A percentile compares a stretch with the other conserved stretches of the same genome.
phyloP scores from a whole-genome alignment of 257 asterid genomes.

The Jasminum sambac region DNA sequence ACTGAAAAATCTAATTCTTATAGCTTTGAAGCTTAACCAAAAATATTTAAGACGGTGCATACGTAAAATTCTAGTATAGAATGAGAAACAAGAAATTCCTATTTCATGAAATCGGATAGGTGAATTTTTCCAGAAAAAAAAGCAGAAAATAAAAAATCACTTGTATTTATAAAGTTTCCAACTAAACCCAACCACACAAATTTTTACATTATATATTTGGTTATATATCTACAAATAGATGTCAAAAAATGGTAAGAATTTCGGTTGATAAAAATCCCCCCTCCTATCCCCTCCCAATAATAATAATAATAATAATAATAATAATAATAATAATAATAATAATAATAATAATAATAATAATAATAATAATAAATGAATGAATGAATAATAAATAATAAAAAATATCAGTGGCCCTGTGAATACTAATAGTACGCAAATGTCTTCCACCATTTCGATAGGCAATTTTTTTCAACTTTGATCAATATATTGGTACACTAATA shows the following conservation, averaged over 20 bases:
- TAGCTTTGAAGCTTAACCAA: background rate
- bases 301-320: no score
- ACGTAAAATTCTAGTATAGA: background rate
- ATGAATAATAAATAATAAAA: no score
- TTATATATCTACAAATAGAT: background rate
- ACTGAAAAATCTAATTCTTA: background rate
- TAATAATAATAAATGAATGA: no score
- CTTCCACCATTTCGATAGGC: constrained; percentile 9
- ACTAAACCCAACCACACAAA: background rate
- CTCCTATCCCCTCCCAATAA: no score
- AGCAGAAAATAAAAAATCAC: background rate
- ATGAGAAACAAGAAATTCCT: background rate
- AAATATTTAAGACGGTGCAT: background rate
- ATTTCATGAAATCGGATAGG: background rate
- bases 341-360: no score
- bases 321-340: no score
- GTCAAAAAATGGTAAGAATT: background rate
- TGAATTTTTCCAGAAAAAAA: background rate
- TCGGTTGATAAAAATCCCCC: constrained; percentile 1
- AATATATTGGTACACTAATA: background rate
- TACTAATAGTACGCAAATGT: background rate
- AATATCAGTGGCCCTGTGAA: background rate
- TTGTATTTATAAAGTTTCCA: background rate
- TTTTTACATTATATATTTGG: background rate
- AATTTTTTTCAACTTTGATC: background rate